Evolutionary conservation across 345 rosid species (phyloP), one percentile per base, ranked within the genome.

Genomic region (Dipteronia dyeriana): DNA sequence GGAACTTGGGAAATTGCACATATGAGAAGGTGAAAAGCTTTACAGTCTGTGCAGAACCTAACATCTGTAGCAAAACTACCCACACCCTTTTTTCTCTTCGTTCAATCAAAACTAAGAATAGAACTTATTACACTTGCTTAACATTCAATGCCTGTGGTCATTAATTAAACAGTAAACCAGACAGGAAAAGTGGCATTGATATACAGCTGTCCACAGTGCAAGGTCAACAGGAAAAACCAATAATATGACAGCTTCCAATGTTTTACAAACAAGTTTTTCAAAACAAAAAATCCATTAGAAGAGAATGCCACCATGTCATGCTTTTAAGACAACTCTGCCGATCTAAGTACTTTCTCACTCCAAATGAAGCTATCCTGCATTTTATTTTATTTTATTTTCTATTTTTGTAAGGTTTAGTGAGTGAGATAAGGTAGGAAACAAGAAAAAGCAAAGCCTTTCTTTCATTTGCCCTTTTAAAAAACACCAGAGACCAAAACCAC

Each of bases 401-500:
- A 25, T 62, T 64, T 1, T 51, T 51, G 1, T 57, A 39, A 20
- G 43, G 23, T 31, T 51, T 64, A 65, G 31, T 0, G 59, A 65
- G 31, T 0, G 59, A 25, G 41, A 49, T 19, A 49, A 29, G 45
- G 12, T 29, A 65, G 45, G 45, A 43, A n/a, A 38, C 51, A 75
- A 49, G 10, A 47, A 51, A 43, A 31, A 3, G 13, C 5, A 19
- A 22, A 29, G 17, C n/a, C 34, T 66, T 65, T 31, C 26, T 45
- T 13, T 3, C 57, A 61, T 25, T 7, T 9, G 20, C 1, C 54
- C 67, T 6, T 61, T 25, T 34, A 73, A 73, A 13, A n/a, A 43
- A 45, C 14, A 64, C 77, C 77, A 63, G 17, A 63, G 59, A 47
- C 62, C 25, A 41, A 74, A 23, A 74, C 71, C 56, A 43, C 20